These are phyloP conservation scores for Tephrocybe sp. DNA, from an alignment of 768 basidiomycete species.

Conservation along the genomic window DNA sequence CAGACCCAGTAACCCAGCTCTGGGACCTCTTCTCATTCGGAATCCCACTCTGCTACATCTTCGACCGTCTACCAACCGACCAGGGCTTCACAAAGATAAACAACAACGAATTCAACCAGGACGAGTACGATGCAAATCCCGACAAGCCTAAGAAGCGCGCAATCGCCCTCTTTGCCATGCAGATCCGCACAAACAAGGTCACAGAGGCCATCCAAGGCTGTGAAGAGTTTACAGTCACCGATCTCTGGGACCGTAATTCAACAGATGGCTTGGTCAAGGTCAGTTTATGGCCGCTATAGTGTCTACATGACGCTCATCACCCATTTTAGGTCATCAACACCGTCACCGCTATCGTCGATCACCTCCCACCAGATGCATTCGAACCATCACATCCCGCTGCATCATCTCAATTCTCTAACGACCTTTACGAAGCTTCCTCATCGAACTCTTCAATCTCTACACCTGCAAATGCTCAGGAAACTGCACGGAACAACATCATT, in stretches of 20 bases:
- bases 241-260: slow-evolving; percentile 87
- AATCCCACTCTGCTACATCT: slow-evolving; percentile 92
- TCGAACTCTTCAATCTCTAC: slow-evolving; percentile 42
- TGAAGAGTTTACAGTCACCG: slow-evolving; percentile 87
- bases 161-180: slow-evolving; percentile 90
- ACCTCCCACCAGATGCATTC: slow-evolving; percentile 69
- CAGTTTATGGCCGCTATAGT: slow-evolving; percentile 18
- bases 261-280: slow-evolving; percentile 97
- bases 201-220: slow-evolving; percentile 63
- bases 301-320: slow-evolving; percentile 9
- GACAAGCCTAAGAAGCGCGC: slow-evolving; percentile 89
- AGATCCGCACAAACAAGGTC: slow-evolving; percentile 66
- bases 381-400: slow-evolving; percentile 62
- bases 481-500: slow-evolving; percentile 74
- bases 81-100: slow-evolving; percentile 58
- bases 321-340: slow-evolving; percentile 76
- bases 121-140: slow-evolving; percentile 63
- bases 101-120: slow-evolving; percentile 66
- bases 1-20: slow-evolving; percentile 91
- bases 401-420: slow-evolving; percentile 51
- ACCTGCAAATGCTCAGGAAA: slow-evolving; percentile 58
- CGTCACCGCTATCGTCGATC: slow-evolving; percentile 81
- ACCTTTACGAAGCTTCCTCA: slow-evolving; percentile 58
- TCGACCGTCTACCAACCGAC: slow-evolving; percentile 81
- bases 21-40: slow-evolving; percentile 95